Base-by-base conservation (phyloP, 345 rosid species). In the Hibiscus trionum region DNA sequence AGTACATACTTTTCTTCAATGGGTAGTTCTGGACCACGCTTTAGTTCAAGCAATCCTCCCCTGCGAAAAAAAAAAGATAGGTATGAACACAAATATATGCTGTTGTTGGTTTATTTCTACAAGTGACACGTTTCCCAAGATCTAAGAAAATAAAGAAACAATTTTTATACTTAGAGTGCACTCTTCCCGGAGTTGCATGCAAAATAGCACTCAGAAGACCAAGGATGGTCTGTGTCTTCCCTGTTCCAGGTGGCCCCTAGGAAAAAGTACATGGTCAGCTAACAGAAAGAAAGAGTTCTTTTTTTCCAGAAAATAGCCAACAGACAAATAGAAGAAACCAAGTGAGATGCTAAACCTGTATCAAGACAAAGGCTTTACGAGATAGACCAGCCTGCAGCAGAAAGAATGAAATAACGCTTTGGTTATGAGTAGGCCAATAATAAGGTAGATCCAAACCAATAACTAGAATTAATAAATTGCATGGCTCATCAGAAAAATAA, bases 211-310 rank as follows among this genome's bases (percentile, higher is more conserved):
- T 91, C 42, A 95, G 88, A 72, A 95, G 87, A 19, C 96, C 91
- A 76, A 95, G 93, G 80, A 95, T 92, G 42, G 99, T 92, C 85
- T 95, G 97, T 61, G 97, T 95, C 81, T 95, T 95, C 72, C 99
- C 99, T 7, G 97, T 95, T 77, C 99, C 99, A 69, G 99, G 99
- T 46, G 99, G 99, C 11, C 99, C 99, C 99, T 94, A 78, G 56
- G 15, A 82, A 69, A 77, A 78, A 29, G 15, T 63, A 68, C 21
- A 69, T 26, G 46, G 73, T 76, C 66, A 79, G 26, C 50, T 39
- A 77, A 59, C 37, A 71, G 67, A 63, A 24, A 21, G 33, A 24
- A 26, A 67, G 42, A 37, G 26, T 26, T 27, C 11, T 15, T 16
- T 49, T 27, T 24, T 14, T 42, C 4, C 1, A 17, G 11, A 24